A percentile compares a stretch with the other conserved stretches of the same genome.
Conservation (phyloP, 257 asterid species). For the Ehretia macrophylla region DNA sequence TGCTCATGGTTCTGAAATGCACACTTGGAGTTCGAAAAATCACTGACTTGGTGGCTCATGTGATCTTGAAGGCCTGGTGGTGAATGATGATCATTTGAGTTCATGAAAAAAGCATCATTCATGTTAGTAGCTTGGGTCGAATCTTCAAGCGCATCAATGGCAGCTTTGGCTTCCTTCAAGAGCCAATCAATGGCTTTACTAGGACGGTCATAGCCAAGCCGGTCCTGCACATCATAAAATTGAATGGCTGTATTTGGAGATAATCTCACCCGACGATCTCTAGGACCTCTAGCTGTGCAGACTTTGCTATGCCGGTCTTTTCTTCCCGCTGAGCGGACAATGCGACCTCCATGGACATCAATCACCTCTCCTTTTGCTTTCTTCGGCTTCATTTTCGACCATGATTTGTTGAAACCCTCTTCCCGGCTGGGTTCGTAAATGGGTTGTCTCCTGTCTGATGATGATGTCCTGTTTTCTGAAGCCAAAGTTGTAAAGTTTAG, state of each 20-base stretch:
- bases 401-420: background rate
- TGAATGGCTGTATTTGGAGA: conserved; percentile 83
- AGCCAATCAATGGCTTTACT: conserved; percentile 97
- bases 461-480: background rate
- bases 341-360: conserved; percentile 14
- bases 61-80: background rate
- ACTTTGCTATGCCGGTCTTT: conserved; percentile 91
- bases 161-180: conserved; percentile 58
- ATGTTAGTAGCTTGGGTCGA: background rate
- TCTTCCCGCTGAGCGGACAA: conserved; percentile 50
- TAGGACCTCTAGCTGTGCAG: conserved; percentile 63
- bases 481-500: conserved; percentile 2
- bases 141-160: conserved; percentile 26
- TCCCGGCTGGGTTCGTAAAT: too few species aligned
- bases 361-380: background rate
- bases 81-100: background rate
- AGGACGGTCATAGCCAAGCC: conserved; percentile 83
- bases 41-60: background rate
- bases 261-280: conserved; percentile 86
- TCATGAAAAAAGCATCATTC: too few species aligned
- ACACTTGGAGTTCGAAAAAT: too few species aligned
- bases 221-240: conserved; percentile 79
- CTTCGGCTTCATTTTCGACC: conserved; percentile 2
- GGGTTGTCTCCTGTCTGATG: conserved; percentile 1
- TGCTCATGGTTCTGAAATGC: background rate